These are phyloP conservation scores for Pecoramyces ruminantium DNA, from an alignment of 192 early-diverging fungal species.

Conservation along the genomic window DNA sequence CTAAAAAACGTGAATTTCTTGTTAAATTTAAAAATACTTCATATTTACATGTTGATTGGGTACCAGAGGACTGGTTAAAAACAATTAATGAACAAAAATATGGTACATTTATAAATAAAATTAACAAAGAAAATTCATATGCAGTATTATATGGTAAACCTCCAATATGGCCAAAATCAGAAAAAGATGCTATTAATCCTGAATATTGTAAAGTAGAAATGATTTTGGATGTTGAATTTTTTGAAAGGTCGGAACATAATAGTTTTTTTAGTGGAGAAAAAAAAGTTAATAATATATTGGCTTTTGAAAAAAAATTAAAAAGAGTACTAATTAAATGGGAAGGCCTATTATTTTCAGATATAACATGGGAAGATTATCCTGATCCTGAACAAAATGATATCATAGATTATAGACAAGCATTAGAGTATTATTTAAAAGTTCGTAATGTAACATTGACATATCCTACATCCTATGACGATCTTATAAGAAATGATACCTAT, in stretches of 20 bases:
- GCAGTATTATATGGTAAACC: neutral
- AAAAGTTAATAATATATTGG: conserved; percentile 4
- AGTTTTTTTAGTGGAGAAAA: neutral
- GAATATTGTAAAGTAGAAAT: conserved; percentile 10
- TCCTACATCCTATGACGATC: conserved; percentile 10
- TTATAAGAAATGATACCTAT: conserved; percentile 13
- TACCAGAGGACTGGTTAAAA: conserved; percentile 17
- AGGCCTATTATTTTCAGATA: conserved; percentile 27
- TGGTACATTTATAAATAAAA: conserved; percentile 5
- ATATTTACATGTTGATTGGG: conserved; percentile 20
- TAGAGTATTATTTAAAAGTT: conserved; percentile 9
- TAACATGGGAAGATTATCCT: conserved; percentile 12
- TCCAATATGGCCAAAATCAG: conserved; percentile 6
- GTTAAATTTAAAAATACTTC: conserved; percentile 17
- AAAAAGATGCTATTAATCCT: conserved; percentile 9
- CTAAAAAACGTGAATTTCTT: conserved; percentile 13
- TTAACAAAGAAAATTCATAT: conserved; percentile 4
- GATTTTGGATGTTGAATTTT: conserved; percentile 13
- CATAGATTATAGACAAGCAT: neutral
- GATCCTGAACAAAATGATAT: neutral
- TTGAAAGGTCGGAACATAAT: neutral
- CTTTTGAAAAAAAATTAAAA: conserved; percentile 13
- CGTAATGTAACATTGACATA: conserved; percentile 10
- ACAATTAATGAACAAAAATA: conserved; percentile 5
- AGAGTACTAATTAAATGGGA: conserved; percentile 47